phyloP scores from a whole-genome alignment of 805 yeast species.

The Kluyveromyces lactis region DNA sequence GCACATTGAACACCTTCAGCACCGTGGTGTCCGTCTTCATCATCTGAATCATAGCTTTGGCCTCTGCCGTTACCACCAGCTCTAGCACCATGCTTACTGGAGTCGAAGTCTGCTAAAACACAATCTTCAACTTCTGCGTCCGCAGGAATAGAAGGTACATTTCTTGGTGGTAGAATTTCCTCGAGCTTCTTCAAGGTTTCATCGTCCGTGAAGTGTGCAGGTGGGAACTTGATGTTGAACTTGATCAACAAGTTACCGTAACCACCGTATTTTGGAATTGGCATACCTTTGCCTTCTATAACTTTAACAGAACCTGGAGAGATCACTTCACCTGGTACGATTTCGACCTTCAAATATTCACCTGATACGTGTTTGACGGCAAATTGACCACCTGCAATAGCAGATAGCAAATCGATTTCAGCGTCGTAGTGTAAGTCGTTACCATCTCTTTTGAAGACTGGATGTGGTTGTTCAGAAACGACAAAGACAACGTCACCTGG shows the following conservation, averaged over 20 bases:
- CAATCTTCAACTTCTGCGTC: conserved; percentile 77
- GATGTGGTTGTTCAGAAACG: conserved; percentile 84
- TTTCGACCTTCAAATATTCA: conserved; percentile 74
- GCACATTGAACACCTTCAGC: conserved; percentile 62
- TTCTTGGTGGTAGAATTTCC: conserved; percentile 71
- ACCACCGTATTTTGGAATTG: conserved; percentile 80
- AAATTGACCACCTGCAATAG: conserved; percentile 93
- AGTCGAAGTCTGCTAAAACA: conserved; percentile 59
- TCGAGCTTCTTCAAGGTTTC: conserved; percentile 69
- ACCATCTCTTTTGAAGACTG: conserved; percentile 75
- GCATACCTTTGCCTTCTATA: conserved; percentile 95
- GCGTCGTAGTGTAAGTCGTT: conserved; percentile 80
- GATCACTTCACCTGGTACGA: conserved; percentile 89
- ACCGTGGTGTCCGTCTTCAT: conserved; percentile 40
- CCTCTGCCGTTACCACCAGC: conserved; percentile 31
- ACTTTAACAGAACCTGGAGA: conserved; percentile 77
- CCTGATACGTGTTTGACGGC: conserved; percentile 86
- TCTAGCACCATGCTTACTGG: conserved; percentile 44
- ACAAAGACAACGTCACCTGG: conserved; percentile 97
- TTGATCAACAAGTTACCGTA: conserved; percentile 80
- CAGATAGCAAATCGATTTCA: conserved; percentile 85
- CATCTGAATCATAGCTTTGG: conserved; percentile 43
- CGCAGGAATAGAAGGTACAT: conserved; percentile 49
- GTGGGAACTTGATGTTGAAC: conserved; percentile 87
- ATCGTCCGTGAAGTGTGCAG: conserved; percentile 60